phyloP scores from a whole-genome alignment of 1,284 basidiomycete genomes.

The Naganishia albida region DNA sequence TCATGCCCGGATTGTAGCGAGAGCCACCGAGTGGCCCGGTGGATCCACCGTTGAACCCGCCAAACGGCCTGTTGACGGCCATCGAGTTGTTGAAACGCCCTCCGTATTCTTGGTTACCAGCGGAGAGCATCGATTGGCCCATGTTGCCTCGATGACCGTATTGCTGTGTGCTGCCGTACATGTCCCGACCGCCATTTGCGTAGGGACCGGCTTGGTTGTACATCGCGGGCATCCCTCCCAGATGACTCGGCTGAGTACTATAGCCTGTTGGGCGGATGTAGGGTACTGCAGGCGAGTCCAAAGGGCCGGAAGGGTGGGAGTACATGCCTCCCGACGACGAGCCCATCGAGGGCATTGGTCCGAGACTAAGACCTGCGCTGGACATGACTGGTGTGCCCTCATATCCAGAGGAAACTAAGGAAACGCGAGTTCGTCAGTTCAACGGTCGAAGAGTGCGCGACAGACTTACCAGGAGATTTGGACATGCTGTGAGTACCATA shows the following conservation, averaged over 20 bases:
- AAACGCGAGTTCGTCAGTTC: background rate
- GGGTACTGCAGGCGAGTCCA: slow-evolving; percentile 29
- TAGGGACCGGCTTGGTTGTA: slow-evolving; percentile 20
- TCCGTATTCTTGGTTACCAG: slow-evolving; percentile 16
- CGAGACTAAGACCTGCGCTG: background rate
- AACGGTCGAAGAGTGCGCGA: no score
- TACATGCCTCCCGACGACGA: slow-evolving; percentile 25
- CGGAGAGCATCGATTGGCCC: slow-evolving; percentile 16
- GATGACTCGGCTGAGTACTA: slow-evolving; percentile 4
- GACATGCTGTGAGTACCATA: slow-evolving; percentile 22
- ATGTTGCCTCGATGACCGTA: slow-evolving; percentile 19
- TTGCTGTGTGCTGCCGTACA: slow-evolving; percentile 14
- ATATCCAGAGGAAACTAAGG: slow-evolving; percentile 22
- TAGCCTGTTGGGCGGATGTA: slow-evolving; percentile 30
- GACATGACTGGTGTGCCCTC: slow-evolving; percentile 14
- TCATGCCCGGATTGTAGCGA: slow-evolving; percentile 17
- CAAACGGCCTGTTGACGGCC: slow-evolving; percentile 19
- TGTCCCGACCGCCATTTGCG: slow-evolving; percentile 1
- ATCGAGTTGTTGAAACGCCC: slow-evolving; percentile 18
- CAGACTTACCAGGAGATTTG: slow-evolving; percentile 24
- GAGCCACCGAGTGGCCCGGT: slow-evolving; percentile 8
- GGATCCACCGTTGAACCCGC: slow-evolving; percentile 16
- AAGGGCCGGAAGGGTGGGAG: slow-evolving; percentile 30
- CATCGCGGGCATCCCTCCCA: slow-evolving; percentile 17
- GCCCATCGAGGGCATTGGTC: slow-evolving; percentile 1